Conservation (phyloP, 805 yeast genomes). For the Pichia scutulata region DNA sequence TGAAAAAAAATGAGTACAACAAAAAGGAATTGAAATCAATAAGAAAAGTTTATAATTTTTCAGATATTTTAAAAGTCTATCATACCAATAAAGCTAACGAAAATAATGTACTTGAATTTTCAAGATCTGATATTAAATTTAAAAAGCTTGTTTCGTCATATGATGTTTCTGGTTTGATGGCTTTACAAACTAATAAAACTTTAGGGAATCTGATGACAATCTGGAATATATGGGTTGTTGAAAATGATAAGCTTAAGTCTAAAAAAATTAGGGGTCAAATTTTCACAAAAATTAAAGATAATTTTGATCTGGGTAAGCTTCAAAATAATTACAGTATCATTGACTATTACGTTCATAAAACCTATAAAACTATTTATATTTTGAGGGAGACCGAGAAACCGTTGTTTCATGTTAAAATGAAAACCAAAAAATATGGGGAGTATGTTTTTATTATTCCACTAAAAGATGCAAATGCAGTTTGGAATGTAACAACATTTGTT, state of each 20-base stretch:
- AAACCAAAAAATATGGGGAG: neutral
- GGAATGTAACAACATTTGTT: constrained; percentile 2
- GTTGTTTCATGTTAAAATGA: constrained; percentile 1
- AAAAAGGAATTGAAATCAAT: neutral
- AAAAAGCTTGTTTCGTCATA: neutral
- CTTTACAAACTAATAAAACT: neutral
- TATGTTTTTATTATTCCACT: constrained; percentile 5
- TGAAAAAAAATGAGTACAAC: neutral
- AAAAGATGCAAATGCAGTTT: neutral
- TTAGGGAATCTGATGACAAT: neutral
- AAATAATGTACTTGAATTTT: neutral
- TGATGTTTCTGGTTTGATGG: neutral
- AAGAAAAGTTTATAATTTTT: too few relatives aligned
- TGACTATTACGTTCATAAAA: constrained; percentile 3
- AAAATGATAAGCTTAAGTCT: neutral
- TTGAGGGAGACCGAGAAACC: constrained; percentile 6
- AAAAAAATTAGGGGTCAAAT: neutral
- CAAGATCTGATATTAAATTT: neutral
- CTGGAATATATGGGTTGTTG: neutral
- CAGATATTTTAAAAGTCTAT: neutral
- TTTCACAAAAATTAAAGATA: neutral
- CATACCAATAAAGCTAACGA: too few relatives aligned
- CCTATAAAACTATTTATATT: neutral
- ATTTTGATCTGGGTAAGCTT: neutral
- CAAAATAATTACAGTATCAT: neutral